Percentiles rank a stretch among this genome's conserved stretches.
These are phyloP conservation scores for Venturia pyrina DNA, from an alignment of 2,329 filamentous ascomycete species.

Conservation along the genomic window DNA sequence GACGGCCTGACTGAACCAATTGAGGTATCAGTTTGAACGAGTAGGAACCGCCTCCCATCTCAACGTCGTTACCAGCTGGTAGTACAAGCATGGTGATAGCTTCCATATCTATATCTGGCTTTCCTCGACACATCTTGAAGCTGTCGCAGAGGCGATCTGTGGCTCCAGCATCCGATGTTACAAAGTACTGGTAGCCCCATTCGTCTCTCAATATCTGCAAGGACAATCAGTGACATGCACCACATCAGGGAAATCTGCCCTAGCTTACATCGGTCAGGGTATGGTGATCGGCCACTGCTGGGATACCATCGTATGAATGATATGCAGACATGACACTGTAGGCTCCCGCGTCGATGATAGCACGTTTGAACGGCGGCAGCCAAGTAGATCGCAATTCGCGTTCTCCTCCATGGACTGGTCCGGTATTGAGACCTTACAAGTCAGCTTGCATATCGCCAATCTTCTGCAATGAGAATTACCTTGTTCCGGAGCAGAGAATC, in stretches of 20 bases:
- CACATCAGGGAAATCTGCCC: neutral
- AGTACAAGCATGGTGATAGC: constrained; percentile 55
- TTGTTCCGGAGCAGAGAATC: constrained; percentile 59
- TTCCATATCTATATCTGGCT: constrained; percentile 51
- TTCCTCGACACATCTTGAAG: constrained; percentile 53
- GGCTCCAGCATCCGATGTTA: constrained; percentile 58
- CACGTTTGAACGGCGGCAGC: constrained; percentile 52
- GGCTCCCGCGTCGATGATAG: constrained; percentile 60
- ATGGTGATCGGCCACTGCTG: constrained; percentile 55
- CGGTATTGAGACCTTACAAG: constrained; percentile 53
- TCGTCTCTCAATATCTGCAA: constrained; percentile 55
- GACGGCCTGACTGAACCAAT: constrained; percentile 50
- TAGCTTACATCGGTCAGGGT: constrained; percentile 42
- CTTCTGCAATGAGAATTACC: neutral
- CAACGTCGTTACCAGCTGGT: constrained; percentile 60
- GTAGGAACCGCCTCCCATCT: constrained; percentile 69
- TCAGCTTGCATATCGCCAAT: neutral
- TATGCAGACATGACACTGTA: constrained; percentile 66
- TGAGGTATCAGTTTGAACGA: constrained; percentile 58
- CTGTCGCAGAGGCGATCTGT: constrained; percentile 56
- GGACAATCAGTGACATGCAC: neutral
- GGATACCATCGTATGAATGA: constrained; percentile 63
- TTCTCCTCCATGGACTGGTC: constrained; percentile 46
- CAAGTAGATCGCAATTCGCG: constrained; percentile 45
- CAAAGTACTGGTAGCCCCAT: constrained; percentile 64